Evolutionary conservation across 352 stramenopile genomes (phyloP), one percentile per base, ranked within the genome.

Genomic region (Phytophthora tentaculata): DNA sequence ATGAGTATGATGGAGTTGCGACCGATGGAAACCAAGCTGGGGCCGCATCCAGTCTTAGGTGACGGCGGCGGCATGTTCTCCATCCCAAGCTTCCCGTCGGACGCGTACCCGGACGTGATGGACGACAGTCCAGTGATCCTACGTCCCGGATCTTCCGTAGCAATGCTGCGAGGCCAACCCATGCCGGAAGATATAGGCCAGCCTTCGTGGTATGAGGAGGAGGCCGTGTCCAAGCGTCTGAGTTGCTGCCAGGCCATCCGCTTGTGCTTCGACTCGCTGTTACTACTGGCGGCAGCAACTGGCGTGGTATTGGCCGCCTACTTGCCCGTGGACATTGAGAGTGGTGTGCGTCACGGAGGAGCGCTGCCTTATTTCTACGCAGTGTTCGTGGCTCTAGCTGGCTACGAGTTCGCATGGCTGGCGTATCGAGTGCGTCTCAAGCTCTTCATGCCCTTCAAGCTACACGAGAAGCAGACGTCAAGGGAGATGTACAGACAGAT

Each of bases 401-500:
- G 74, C 37, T 84, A 76, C 56, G 83, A 91, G 71, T 91, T 76
- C 49, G 76, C 72, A 32, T 91, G 83, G 83, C 57, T 91, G 39
- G 75, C 75, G 7, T 91, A 91, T 59, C 77, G 80, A 16, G 77
- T 87, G 19, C 71, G 77, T 0, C 53, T 88, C 14, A 77, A 80
- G 17, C 60, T 89, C 20, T 89, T 81, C 29, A 68, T 91, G 63
- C 83, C 83, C 0, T 86, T 91, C 62, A 87, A 89, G 68, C 66
- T 91, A 52, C 71, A 89, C 55, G 74, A 89, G 61, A 91, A 89
- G 37, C 80, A 88, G 63, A 91, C 83, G 24, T 88, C 77, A 19
- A 69, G 79, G 12, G 83, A 91, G 23, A 77, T 91, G 53, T 91
- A 91, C 65, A 65, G 61, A 28, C 83, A 88, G 72, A 91, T 91